Conservation (phyloP, 805 yeast genomes). For the Yamadazyma paraphyllophila region DNA sequence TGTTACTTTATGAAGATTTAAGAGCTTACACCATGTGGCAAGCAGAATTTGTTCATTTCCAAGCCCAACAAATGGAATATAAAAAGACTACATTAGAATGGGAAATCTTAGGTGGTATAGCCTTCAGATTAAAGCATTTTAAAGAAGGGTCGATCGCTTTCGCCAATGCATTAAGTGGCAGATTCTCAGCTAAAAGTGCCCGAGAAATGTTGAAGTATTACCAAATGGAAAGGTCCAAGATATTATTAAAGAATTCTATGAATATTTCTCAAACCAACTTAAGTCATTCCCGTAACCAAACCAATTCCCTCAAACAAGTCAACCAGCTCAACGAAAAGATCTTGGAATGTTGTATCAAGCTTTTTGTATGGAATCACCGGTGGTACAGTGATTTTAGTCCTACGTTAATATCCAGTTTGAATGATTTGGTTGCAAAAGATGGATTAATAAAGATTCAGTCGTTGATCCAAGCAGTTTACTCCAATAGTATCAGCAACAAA, state of each 20-base stretch:
- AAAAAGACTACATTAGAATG: slow-evolving; percentile 81
- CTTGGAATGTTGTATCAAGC: slow-evolving; percentile 66
- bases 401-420: slow-evolving; percentile 53
- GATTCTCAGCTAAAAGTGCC: slow-evolving; percentile 81
- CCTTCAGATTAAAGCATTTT: slow-evolving; percentile 78
- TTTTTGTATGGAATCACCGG: slow-evolving; percentile 96
- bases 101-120: slow-evolving; percentile 87
- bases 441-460: slow-evolving; percentile 77
- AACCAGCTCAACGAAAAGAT: slow-evolving; percentile 52
- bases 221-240: slow-evolving; percentile 45
- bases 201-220: slow-evolving; percentile 70
- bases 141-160: slow-evolving; percentile 89
- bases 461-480: slow-evolving; percentile 65
- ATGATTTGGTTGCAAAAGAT: slow-evolving; percentile 65
- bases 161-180: slow-evolving; percentile 60
- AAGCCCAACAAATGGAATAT: slow-evolving; percentile 79
- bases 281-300: slow-evolving; percentile 11
- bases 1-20: slow-evolving; percentile 70
- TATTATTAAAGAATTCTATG: slow-evolving; percentile 27
- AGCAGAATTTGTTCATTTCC: slow-evolving; percentile 84
- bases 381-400: slow-evolving; percentile 95
- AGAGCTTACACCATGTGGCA: slow-evolving; percentile 89
- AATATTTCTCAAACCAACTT: slow-evolving; percentile 8
- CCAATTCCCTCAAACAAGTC: slow-evolving; percentile 32
- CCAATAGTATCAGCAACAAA: slow-evolving; percentile 26